phyloP scores from a whole-genome alignment of 2,329 filamentous ascomycete genomes.

The Trichoderma cornu-damae region DNA sequence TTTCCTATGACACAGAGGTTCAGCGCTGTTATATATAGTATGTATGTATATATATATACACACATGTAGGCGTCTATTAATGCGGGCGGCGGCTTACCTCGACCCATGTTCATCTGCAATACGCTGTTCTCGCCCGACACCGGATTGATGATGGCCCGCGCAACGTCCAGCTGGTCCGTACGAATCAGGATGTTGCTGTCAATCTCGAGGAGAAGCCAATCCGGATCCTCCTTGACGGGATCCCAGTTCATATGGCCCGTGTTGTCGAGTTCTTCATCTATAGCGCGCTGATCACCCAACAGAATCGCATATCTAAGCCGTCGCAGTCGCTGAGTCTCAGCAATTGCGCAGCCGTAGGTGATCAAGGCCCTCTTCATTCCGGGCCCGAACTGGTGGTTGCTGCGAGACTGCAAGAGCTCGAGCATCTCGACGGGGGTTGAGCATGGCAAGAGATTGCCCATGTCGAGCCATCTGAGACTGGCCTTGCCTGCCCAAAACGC shows the following conservation, averaged over 20 bases:
- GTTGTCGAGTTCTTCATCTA: slow-evolving; percentile 13
- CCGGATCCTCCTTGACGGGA: slow-evolving; percentile 43
- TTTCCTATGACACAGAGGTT: slow-evolving; percentile 40
- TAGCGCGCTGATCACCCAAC: background rate
- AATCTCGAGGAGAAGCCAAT: slow-evolving; percentile 64
- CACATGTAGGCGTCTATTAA: too few species aligned
- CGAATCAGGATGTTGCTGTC: slow-evolving; percentile 60
- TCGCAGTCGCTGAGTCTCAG: slow-evolving; percentile 22
- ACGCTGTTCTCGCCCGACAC: slow-evolving; percentile 51
- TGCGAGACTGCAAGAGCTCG: slow-evolving; percentile 37
- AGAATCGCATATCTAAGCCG: background rate
- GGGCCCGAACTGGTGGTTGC: slow-evolving; percentile 27
- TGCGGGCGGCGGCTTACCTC: slow-evolving; percentile 45
- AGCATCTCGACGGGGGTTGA: slow-evolving; percentile 27
- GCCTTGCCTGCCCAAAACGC: background rate
- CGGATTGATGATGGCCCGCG: slow-evolving; percentile 54
- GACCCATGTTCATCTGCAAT: slow-evolving; percentile 63
- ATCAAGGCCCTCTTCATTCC: slow-evolving; percentile 40
- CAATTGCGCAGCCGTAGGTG: slow-evolving; percentile 40
- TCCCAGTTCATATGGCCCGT: slow-evolving; percentile 50
- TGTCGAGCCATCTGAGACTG: background rate
- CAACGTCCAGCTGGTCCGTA: slow-evolving; percentile 57
- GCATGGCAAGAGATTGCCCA: slow-evolving; percentile 43
- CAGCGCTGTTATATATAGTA: too few species aligned
- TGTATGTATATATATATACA: too few species aligned